Base-by-base conservation (phyloP, 768 basidiomycete species). In the Suillus tomentosus region DNA sequence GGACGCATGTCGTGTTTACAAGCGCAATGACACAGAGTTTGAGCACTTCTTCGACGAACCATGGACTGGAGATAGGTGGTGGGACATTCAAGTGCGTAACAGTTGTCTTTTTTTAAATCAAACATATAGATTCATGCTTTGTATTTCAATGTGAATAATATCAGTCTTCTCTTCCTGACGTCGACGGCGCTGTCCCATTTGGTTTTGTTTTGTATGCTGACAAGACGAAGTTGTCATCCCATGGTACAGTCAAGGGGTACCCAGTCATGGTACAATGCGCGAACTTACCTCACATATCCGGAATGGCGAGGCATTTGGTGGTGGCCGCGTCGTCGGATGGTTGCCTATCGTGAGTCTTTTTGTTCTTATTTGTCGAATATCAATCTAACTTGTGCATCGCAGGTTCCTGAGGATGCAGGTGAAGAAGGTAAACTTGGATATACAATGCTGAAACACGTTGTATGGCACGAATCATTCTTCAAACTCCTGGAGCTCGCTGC, bases 391-490 rank as follows among this genome's bases (percentile, higher is more conserved):
- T 45, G 3, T 47, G 13, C 40, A 14, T 56, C 40, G 13, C 59
- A 80, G 76, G 68, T 77, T 40, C 65, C 72, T 31, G 78, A 81
- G 27, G 74, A 78, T 61, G 55, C 70, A 0, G 54, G 65, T 0
- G 72, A 79, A 63, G 65, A 69, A 27, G 72, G 73, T 0, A 80
- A 79, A 60, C 65, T 68, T 5, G 62, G 51, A 0, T 81, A 68
- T 59, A 71, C 73, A 0, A 75, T 71, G 2, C 71, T 78, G 62
- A 80, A 82, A 48, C 67, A 63, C 2, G 68, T 71, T 0, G 69
- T 82, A 3, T 82, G 80, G 79, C 81, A 82, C 53, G 51, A 71
- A n/a, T 65, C 74, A 0, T 77, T 82, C 31, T 10, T 40, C 0
- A 65, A 72, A n/a, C 61, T 82, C 1, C 66, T 83, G 8, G 65